phyloP scores from a whole-genome alignment of 352 stramenopile genomes.

The Phytophthora meadii region DNA sequence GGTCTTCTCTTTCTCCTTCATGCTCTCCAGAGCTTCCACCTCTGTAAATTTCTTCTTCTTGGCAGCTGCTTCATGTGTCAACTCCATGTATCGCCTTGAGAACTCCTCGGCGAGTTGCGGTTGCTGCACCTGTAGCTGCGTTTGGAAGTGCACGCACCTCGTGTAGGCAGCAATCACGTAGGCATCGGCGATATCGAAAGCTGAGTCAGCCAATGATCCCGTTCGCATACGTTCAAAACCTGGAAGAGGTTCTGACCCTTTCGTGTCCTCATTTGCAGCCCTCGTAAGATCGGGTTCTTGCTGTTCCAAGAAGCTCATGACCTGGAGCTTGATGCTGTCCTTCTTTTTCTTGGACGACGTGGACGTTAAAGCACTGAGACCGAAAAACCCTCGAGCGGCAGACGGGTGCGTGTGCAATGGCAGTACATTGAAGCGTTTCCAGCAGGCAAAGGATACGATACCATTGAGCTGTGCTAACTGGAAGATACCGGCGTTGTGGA shows the following conservation, averaged over 20 bases:
- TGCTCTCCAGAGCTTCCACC: conserved; percentile 40
- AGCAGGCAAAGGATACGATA: conserved; percentile 83
- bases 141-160: conserved; percentile 58
- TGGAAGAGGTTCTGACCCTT: conserved; percentile 21
- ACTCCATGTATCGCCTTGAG: conserved; percentile 49
- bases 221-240: conserved; percentile 42
- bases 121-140: conserved; percentile 36
- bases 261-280: conserved; percentile 9
- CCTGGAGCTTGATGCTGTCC: conserved; percentile 70
- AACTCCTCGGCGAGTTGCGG: conserved; percentile 46
- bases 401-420: conserved; percentile 79
- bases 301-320: conserved; percentile 66
- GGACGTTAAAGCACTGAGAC: conserved; percentile 23
- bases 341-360: conserved; percentile 40
- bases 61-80: conserved; percentile 35
- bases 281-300: conserved; percentile 48
- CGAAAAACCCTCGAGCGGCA: conserved; percentile 76
- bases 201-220: conserved; percentile 52
- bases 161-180: conserved; percentile 85
- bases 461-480: conserved; percentile 88
- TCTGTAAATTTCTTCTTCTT: conserved; percentile 48
- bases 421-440: conserved; percentile 59
- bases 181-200: conserved; percentile 81
- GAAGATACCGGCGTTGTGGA: conserved; percentile 88
- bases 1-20: conserved; percentile 41